Percentiles rank a stretch among this genome's conserved stretches.
phyloP scores from a whole-genome alignment of 208 protist species.

The Trypanosoma mega region DNA sequence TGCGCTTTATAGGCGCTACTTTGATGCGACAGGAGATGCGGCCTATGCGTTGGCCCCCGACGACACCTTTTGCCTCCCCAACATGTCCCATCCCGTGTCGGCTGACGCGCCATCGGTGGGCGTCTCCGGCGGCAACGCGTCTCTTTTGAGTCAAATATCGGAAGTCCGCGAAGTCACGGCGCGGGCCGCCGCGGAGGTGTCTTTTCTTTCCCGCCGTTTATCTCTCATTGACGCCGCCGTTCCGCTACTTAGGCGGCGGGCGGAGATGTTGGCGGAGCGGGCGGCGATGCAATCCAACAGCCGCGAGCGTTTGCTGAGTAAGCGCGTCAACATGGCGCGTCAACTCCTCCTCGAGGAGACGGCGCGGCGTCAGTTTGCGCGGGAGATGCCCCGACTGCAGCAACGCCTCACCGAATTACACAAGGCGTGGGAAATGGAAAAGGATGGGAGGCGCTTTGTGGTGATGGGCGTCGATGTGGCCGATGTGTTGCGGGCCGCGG shows the following conservation, averaged over 20 bases:
- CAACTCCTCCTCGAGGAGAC: slow-evolving; percentile 77
- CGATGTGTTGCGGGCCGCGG: slow-evolving; percentile 14
- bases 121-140: slow-evolving; percentile 8
- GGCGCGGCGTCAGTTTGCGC: slow-evolving; percentile 50
- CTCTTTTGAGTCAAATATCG: slow-evolving; percentile 9
- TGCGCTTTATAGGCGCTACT: slow-evolving; percentile 30
- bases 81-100: no score
- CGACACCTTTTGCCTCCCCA: slow-evolving; percentile 25
- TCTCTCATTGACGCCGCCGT: slow-evolving; percentile 38
- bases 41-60: slow-evolving; percentile 17
- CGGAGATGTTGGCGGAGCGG: slow-evolving; percentile 46
- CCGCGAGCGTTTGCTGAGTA: slow-evolving; percentile 71
- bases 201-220: slow-evolving; percentile 32
- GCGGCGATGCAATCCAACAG: slow-evolving; percentile 41
- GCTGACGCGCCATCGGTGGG: no score
- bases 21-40: slow-evolving; percentile 21
- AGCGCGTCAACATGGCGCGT: slow-evolving; percentile 86
- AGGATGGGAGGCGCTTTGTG: slow-evolving; percentile 20
- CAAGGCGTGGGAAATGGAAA: no score
- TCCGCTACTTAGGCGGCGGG: slow-evolving; percentile 43
- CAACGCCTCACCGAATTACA: slow-evolving; percentile 38
- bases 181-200: slow-evolving; percentile 5
- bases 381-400: slow-evolving; percentile 61
- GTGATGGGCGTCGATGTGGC: slow-evolving; percentile 29
- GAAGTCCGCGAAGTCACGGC: slow-evolving; percentile 20